Evolutionary conservation across 345 rosid genomes (phyloP), one percentile per base, ranked within the genome.

Genomic region (Cardamine occulta): DNA sequence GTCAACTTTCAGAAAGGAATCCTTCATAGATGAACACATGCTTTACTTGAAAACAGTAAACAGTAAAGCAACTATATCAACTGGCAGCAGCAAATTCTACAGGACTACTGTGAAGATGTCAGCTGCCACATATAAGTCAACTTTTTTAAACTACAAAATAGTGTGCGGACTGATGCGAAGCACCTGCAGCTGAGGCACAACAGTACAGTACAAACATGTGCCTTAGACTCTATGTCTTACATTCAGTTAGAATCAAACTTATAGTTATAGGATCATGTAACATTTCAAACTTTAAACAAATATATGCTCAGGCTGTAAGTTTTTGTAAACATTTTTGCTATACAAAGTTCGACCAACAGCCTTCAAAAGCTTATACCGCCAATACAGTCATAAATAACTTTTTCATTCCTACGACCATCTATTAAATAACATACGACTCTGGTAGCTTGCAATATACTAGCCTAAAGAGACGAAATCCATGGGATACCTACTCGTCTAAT

Each of bases 21-120:
- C 47, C 48, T 39, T 49, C 62, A 48, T 24, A 49, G 9, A 67
- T 31, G 17, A 24, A 10, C 56, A 28, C 3, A 60, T 60, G 63
- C 21, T 67, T 48, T 39, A 51, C 62, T 63, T 57, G 42, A 74
- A 56, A 59, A 21, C 8, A n/a, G 61, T 5, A 56, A 37, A 48
- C 34, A 32, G 35, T 18, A 57, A 49, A 66, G 26, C 68, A 59
- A 59, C 53, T 47, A 17, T 45, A 42, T 53, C 71, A 57, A 48
- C 24, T 56, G 60, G 60, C 72, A 48, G 32, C 42, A 56, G 67
- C 42, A 66, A 37, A 49, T 67, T 64, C 63, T 63, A 73, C 42
- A 73, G 17, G 44, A 24, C 42, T 66, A 66, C 31, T 45, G n/a
- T 37, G 42, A 75, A 24, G 44, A 57, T 67, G 40, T 66, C 66